Evolutionary conservation across 1,284 basidiomycete genomes (phyloP), one percentile per base, ranked within the genome.

Genomic region (Chondrostereum purpureum): DNA sequence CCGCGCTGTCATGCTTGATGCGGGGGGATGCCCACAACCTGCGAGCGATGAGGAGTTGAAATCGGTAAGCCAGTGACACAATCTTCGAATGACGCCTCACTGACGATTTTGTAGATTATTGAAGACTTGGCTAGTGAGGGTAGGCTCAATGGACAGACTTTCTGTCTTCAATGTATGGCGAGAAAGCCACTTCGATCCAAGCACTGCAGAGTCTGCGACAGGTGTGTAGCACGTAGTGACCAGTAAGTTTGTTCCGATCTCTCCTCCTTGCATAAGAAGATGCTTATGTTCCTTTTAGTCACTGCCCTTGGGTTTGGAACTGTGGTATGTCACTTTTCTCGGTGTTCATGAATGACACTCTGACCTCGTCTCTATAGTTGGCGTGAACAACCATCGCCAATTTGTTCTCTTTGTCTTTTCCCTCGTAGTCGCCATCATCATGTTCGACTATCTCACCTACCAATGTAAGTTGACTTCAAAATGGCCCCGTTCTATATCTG

Each of bases 291-390:
- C 11, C 39, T 27, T 48, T 12, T 48, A 93, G 90, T 57, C 94
- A 98, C 59, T 98, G 95, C 58, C 96, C 96, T 5, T 99, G 95
- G 95, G 84, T 98, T n/a, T 96, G 92, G 88, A 98, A 98, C 66
- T 98, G 95, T 62, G 83, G 89, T 91, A 60, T 35, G 85, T 68
- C 3, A 5, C n/a, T 13, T 35, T 40, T 23, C 34, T 10, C n/a
- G 13, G 27, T 3, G 20, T 42, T 44, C 49, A 5, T 46, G 27
- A 47, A 47, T 17, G 13, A 6, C 40, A 5, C 3, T 42, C 8
- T 42, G 21, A 21, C 8, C 5, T 43, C 24, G 40, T 42, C 51
- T 34, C 13, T 56, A 10, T 31, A 91, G 90, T 99, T 45, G 96
- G 96, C n/a, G 75, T 81, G 42, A 85, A 89, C 53, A 99, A 99